Percentiles rank a stretch among this genome's conserved stretches.
Evolutionary conservation across 495 filamentous ascomycete species (phyloP).

Genomic region (Neurospora tetrasperma): DNA sequence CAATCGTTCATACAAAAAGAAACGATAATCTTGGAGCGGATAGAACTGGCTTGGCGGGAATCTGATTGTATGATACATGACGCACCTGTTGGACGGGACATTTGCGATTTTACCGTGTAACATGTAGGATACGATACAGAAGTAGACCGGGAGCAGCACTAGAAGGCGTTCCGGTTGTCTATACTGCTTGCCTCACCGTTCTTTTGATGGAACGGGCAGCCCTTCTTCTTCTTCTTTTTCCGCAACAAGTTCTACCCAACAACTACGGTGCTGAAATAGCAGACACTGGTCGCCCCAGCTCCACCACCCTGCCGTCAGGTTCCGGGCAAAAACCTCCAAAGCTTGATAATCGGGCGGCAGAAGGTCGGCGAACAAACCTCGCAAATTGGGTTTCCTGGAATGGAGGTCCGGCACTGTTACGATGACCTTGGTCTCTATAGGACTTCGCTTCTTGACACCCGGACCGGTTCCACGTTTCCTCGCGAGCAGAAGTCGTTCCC

Average conservation of each 20-base stretch:
- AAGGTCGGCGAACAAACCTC: conserved; percentile 33
- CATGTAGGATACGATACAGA: background rate
- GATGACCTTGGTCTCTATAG: conserved; percentile 38
- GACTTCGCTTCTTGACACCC: conserved; percentile 18
- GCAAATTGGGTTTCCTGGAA: conserved; percentile 69
- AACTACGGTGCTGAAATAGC: conserved; percentile 61
- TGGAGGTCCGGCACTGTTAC: conserved; percentile 81
- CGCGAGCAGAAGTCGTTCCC: conserved; percentile 72
- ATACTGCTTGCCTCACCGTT: background rate
- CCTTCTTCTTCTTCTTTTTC: background rate
- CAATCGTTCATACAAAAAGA: background rate
- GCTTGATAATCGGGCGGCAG: conserved; percentile 45
- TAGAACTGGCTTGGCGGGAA: background rate
- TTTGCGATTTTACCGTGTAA: background rate
- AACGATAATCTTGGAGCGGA: background rate
- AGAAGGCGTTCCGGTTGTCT: background rate
- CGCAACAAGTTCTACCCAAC: conserved; percentile 43
- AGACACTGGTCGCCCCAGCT: conserved; percentile 81
- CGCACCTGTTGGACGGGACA: background rate
- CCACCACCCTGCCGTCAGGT: conserved; percentile 82
- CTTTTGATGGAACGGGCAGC: background rate
- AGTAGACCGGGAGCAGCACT: background rate
- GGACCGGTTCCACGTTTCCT: conserved; percentile 20
- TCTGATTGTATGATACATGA: background rate
- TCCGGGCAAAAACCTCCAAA: conserved; percentile 81